Conservation (phyloP, 2,329 filamentous ascomycete genomes). For the Fusarium abutilonis region DNA sequence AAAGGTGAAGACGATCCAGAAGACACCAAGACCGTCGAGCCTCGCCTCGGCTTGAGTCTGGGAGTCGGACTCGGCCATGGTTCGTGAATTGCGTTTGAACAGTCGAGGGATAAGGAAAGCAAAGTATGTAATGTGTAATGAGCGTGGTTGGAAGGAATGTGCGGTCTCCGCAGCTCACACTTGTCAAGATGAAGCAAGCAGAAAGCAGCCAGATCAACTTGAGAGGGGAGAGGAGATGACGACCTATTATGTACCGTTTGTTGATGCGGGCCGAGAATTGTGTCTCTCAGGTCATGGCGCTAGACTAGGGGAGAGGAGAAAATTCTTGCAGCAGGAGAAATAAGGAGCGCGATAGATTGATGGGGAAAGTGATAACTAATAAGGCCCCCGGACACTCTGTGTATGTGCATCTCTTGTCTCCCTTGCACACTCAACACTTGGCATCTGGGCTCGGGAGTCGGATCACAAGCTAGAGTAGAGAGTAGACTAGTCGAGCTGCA, state of each 20-base stretch:
- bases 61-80: slow-evolving; percentile 35
- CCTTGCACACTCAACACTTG: slow-evolving; percentile 20
- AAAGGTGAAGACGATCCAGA: slow-evolving; percentile 52
- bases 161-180: slow-evolving; percentile 11
- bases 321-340: slow-evolving; percentile 9
- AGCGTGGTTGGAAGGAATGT: slow-evolving; percentile 41
- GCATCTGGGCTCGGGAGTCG: slow-evolving; percentile 19
- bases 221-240: slow-evolving; percentile 19
- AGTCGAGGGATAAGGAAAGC: neutral
- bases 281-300: slow-evolving; percentile 6
- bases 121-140: slow-evolving; percentile 22
- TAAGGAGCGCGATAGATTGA: neutral
- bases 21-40: slow-evolving; percentile 54
- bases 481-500: neutral
- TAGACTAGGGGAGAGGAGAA: slow-evolving; percentile 16
- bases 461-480: neutral
- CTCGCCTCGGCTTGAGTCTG: slow-evolving; percentile 47
- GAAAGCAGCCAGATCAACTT: neutral
- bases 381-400: neutral
- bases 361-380: neutral
- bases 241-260: slow-evolving; percentile 31
- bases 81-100: neutral
- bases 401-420: neutral
- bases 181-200: neutral
- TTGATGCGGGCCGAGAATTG: slow-evolving; percentile 3